phyloP scores from a whole-genome alignment of 768 basidiomycete genomes.

The Favolaschia claudopus region DNA sequence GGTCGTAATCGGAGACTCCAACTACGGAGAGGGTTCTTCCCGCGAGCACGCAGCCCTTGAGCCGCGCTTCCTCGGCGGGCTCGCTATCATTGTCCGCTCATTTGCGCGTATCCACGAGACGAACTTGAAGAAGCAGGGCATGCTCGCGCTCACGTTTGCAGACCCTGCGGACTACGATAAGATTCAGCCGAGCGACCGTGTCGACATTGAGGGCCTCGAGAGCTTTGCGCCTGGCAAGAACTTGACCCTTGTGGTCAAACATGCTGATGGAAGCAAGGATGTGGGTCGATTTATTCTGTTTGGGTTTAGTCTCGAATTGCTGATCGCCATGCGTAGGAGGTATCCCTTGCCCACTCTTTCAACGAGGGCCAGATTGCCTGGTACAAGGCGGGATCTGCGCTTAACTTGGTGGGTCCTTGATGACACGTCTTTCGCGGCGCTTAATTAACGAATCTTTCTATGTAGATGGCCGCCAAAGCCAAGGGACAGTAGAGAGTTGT shows the following conservation, averaged over 20 bases:
- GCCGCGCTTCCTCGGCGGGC: constrained; percentile 92
- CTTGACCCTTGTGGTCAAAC: constrained; percentile 83
- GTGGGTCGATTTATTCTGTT: constrained; percentile 40
- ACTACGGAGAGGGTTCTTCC: constrained; percentile 98
- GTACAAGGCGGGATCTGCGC: constrained; percentile 97
- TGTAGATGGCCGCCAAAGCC: constrained; percentile 74
- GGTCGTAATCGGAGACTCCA: constrained; percentile 96
- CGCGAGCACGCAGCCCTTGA: constrained; percentile 98
- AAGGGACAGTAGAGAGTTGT: constrained; percentile 48
- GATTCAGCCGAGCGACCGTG: constrained; percentile 84
- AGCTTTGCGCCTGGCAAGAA: constrained; percentile 92
- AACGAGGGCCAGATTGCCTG: constrained; percentile 97
- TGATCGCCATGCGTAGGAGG: constrained; percentile 50
- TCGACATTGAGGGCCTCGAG: constrained; percentile 90
- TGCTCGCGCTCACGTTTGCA: constrained; percentile 94
- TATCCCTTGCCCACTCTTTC: constrained; percentile 90
- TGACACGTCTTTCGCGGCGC: not conserved
- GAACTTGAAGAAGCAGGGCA: constrained; percentile 99
- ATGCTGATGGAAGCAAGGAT: constrained; percentile 79
- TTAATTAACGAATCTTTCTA: constrained; percentile 17
- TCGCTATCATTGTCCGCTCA: constrained; percentile 94
- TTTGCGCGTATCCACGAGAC: constrained; percentile 99
- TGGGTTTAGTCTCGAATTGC: constrained; percentile 9
- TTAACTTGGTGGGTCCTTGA: constrained; percentile 73
- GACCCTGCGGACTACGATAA: constrained; percentile 96